A percentile compares a stretch with the other conserved stretches of the same genome.
Evolutionary conservation across 257 asterid species (phyloP).

Genomic region (Haberlea rhodopensis): DNA sequence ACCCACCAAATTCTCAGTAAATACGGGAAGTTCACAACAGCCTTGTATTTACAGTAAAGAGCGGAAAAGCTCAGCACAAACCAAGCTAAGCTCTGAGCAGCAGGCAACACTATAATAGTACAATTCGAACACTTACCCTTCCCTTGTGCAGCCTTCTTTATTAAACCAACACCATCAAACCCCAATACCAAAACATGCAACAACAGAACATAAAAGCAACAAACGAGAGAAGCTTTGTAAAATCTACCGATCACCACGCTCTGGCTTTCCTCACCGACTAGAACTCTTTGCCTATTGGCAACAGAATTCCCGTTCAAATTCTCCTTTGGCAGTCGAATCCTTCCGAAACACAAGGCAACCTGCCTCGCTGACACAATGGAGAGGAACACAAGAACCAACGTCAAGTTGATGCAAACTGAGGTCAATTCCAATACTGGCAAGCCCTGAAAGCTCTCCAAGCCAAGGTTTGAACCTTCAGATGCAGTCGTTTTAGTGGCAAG

Average conservation of each 20-base stretch:
- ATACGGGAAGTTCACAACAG: slow-evolving; percentile 48
- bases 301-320: slow-evolving; percentile 32
- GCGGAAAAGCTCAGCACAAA: slow-evolving; percentile 64
- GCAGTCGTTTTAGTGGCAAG: slow-evolving; percentile 29
- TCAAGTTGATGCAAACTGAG: slow-evolving; percentile 71
- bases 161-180: slow-evolving; percentile 50
- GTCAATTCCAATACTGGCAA: slow-evolving; percentile 65
- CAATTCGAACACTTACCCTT: slow-evolving; percentile 34
- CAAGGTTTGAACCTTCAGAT: slow-evolving; percentile 29
- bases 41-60: slow-evolving; percentile 53
- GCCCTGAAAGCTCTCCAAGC: slow-evolving; percentile 36
- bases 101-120: slow-evolving; percentile 55
- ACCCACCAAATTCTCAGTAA: slow-evolving; percentile 84
- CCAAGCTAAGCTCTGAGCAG: slow-evolving; percentile 66
- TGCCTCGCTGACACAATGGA: slow-evolving; percentile 62
- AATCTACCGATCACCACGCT: slow-evolving; percentile 49
- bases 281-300: slow-evolving; percentile 29
- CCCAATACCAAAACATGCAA: slow-evolving; percentile 63
- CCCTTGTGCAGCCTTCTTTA: slow-evolving; percentile 42
- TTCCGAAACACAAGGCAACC: slow-evolving; percentile 53
- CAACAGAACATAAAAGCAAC: slow-evolving; percentile 67
- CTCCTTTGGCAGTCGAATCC: slow-evolving; percentile 55
- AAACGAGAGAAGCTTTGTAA: slow-evolving; percentile 53
- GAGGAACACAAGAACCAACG: slow-evolving; percentile 61
- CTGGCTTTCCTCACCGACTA: slow-evolving; percentile 47